Evolutionary conservation across 257 asterid genomes (phyloP), one percentile per base, ranked within the genome.

Genomic region (Solanum medicagineum): DNA sequence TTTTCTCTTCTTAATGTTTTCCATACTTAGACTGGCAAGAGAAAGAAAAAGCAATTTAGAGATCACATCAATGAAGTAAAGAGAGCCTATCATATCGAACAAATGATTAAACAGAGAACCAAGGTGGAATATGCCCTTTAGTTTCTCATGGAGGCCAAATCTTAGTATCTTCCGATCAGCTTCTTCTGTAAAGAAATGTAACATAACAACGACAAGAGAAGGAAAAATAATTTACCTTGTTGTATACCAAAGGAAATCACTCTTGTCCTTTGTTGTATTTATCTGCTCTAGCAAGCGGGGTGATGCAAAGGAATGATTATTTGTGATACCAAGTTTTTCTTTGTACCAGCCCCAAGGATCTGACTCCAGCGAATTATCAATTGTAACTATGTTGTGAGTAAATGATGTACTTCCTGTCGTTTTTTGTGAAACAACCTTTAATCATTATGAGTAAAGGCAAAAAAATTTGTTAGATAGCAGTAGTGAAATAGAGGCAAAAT

Each of bases 171-270:
- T 51, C 83, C 51, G 13, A 77, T 53, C 24, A 77, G 65, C 47
- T 77, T 77, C 65, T 77, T 77, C 36, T 1, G 73, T 36, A 16
- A 36, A 15, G 83, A 84, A 84, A 70, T 40, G 15, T 70, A 83
- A 16, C 7, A 22, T 49, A 63, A 22, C 81, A 53, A 26, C 15
- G 1, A 15, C 19, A 55, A n/a, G 57, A 9, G 10, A 69, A 54
- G 83, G 66, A 70, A 51, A 77, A 14, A 8, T 26, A 53, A 81
- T 20, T 84, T 84, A 93, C 98, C 95, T 90, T 85, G 90, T 94
- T 20, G 93, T 90, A 81, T 93, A 94, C 98, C 98, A 94, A 45
- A 94, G 91, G 87, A 90, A 93, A 88, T 94, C 98, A 84, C 94
- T 93, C 13, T 86, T 81, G 86, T 94, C 97, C 88, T 92, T 92